Percentiles rank a stretch among this genome's conserved stretches.
phyloP scores from a whole-genome alignment of 2,329 filamentous ascomycete species.

The Salinomyces thailandicus region DNA sequence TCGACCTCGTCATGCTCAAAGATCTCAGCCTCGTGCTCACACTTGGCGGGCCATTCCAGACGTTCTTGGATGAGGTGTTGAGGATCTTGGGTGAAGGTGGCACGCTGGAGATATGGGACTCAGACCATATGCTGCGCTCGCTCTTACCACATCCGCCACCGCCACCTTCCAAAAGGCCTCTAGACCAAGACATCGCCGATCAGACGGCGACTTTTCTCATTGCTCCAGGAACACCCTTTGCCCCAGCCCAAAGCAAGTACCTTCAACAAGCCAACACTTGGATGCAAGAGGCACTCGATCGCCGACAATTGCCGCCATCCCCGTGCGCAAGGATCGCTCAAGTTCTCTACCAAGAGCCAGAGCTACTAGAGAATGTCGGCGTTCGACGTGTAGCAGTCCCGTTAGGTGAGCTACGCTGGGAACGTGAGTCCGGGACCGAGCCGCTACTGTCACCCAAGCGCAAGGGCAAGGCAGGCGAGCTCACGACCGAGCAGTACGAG shows the following conservation, averaged over 20 bases:
- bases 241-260: conserved; percentile 68
- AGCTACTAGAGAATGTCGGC: conserved; percentile 56
- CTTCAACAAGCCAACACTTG: conserved; percentile 75
- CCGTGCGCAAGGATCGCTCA: conserved; percentile 70
- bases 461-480: conserved; percentile 14
- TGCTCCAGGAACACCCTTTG: conserved; percentile 71
- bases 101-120: conserved; percentile 79
- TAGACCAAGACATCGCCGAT: conserved; percentile 54
- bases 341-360: conserved; percentile 70
- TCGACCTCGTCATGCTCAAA: conserved; percentile 82
- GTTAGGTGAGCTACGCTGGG: conserved; percentile 75
- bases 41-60: conserved; percentile 43
- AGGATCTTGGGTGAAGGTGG: conserved; percentile 70
- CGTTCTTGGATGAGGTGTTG: conserved; percentile 60
- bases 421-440: conserved; percentile 37
- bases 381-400: conserved; percentile 77
- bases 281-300: conserved; percentile 65
- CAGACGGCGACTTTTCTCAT: conserved; percentile 72
- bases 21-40: conserved; percentile 64
- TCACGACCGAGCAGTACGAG: conserved; percentile 51
- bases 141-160: conserved; percentile 66
- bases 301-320: conserved; percentile 57
- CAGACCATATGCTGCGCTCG: conserved; percentile 73
- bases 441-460: conserved; percentile 14
- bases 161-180: conserved; percentile 45